Evolutionary conservation across 768 basidiomycete species (phyloP).

Genomic region (Amanita muscaria): DNA sequence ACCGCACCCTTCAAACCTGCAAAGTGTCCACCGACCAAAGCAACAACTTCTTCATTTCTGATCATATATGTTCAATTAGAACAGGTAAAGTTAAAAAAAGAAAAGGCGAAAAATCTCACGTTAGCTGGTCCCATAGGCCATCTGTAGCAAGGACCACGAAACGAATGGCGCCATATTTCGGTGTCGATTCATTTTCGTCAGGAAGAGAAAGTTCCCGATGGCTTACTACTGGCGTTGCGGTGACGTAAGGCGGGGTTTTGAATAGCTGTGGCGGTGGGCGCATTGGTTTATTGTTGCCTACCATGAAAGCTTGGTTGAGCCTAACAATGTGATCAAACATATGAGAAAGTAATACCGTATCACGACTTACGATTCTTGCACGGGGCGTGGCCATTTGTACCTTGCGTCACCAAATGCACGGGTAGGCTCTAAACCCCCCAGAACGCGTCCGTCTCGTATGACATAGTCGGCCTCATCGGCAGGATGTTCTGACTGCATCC

Average conservation of each 20-base stretch:
- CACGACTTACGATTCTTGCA: conserved; percentile 57
- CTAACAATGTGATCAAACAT: neutral
- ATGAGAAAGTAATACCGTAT: neutral
- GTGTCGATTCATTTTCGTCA: conserved; percentile 18
- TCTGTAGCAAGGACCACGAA: conserved; percentile 91
- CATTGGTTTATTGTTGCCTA: conserved; percentile 50
- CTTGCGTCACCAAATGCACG: conserved; percentile 85
- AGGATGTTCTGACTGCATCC: conserved; percentile 80
- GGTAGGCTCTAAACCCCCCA: conserved; percentile 82
- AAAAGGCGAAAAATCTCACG: too few relatives aligned
- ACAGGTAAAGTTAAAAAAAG: too few relatives aligned
- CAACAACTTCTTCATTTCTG: conserved; percentile 80
- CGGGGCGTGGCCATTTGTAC: conserved; percentile 76
- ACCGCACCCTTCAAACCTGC: conserved; percentile 59
- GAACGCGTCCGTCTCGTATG: conserved; percentile 70
- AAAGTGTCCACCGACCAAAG: conserved; percentile 78
- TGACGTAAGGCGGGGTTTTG: conserved; percentile 93
- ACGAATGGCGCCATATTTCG: conserved; percentile 35
- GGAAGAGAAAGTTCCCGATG: conserved; percentile 61
- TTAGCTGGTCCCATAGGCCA: conserved; percentile 66
- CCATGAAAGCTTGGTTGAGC: conserved; percentile 57
- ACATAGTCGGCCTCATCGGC: conserved; percentile 63
- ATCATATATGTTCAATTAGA: too few relatives aligned
- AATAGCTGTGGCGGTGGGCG: conserved; percentile 52
- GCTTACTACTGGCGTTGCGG: conserved; percentile 71